phyloP scores from a whole-genome alignment of 257 asterid species.

The Salvia hispanica region DNA sequence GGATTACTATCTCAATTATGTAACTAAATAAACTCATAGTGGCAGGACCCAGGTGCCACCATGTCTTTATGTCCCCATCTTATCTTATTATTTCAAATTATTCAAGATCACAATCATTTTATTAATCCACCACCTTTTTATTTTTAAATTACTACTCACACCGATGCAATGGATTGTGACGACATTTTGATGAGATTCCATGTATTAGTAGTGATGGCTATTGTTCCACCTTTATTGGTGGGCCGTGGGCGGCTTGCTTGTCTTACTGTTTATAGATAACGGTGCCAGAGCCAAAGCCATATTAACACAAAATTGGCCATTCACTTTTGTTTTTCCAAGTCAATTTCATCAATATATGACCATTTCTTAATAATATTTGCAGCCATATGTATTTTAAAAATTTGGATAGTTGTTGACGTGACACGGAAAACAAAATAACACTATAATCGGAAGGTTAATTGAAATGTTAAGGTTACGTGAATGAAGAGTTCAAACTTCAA shows the following conservation, averaged over 20 bases:
- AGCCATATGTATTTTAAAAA: no score
- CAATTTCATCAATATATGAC: no score
- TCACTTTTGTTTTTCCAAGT: no score
- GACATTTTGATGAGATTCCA: not conserved
- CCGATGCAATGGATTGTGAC: conserved; percentile 1
- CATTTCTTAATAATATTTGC: no score
- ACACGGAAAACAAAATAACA: no score
- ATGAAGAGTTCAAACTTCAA: no score
- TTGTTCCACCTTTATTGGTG: conserved; percentile 4
- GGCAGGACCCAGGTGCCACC: not conserved
- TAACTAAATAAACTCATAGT: not conserved
- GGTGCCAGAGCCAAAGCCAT: no score
- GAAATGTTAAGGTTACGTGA: no score
- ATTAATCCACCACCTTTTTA: not conserved
- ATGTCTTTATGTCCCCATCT: not conserved
- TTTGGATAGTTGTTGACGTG: no score
- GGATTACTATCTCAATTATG: not conserved
- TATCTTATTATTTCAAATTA: not conserved
- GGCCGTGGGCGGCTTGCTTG: conserved; percentile 10
- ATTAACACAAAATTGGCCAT: no score
- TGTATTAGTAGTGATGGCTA: conserved; percentile 20
- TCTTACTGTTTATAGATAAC: not conserved
- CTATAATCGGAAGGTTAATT: no score
- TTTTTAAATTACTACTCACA: not conserved
- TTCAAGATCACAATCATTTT: not conserved